Conservation (phyloP, 208 protist species). For the Trypanosoma grayi region DNA sequence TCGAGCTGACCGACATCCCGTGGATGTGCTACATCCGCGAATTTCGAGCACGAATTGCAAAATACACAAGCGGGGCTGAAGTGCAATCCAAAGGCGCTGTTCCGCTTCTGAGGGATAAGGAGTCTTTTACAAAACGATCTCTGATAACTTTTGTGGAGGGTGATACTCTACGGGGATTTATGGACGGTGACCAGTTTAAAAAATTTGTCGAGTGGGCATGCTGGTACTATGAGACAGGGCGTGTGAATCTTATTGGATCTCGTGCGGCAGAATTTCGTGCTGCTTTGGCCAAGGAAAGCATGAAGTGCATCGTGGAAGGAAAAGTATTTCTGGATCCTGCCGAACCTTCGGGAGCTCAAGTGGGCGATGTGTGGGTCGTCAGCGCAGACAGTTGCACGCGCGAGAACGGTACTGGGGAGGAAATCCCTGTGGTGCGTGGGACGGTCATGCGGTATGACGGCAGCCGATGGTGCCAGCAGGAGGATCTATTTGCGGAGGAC, state of each 20-base stretch:
- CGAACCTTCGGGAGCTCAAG: constrained; percentile 4
- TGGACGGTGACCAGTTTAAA: constrained; percentile 29
- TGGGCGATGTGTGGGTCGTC: constrained; percentile 15
- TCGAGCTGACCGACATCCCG: constrained; percentile 48
- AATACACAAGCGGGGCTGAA: not conserved
- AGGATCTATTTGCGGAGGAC: constrained; percentile 40
- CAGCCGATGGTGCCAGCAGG: not conserved
- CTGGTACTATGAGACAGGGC: constrained; percentile 29
- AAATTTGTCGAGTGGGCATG: constrained; percentile 50
- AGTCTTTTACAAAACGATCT: constrained; percentile 4
- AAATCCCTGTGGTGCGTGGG: not conserved
- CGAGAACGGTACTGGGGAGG: not conserved
- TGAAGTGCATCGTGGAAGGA: constrained; percentile 42
- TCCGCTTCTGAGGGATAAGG: not conserved
- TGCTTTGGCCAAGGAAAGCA: constrained; percentile 38
- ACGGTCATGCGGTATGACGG: not conserved
- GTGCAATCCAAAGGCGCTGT: not conserved
- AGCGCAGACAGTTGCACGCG: constrained; percentile 4
- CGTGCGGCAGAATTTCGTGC: constrained; percentile 41
- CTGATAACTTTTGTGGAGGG: constrained; percentile 37
- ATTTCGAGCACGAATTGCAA: constrained; percentile 31
- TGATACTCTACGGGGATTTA: constrained; percentile 28
- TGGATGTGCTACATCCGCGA: constrained; percentile 62
- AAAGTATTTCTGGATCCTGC: constrained; percentile 22
- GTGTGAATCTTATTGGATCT: constrained; percentile 30